phyloP scores from a whole-genome alignment of 2,329 filamentous ascomycete genomes.

The Raffaelea ambrosiae region DNA sequence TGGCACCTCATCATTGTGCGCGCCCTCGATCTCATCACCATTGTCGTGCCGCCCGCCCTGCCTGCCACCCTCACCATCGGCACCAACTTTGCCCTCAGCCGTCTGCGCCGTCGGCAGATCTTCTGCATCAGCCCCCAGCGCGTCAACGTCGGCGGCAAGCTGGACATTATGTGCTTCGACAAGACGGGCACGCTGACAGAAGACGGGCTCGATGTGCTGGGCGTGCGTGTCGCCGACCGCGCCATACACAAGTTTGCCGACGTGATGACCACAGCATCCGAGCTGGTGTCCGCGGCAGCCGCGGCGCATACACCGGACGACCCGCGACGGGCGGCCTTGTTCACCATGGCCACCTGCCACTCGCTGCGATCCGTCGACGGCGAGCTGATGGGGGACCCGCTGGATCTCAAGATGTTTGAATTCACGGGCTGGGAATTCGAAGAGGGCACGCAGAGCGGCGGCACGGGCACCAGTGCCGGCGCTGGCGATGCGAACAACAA shows the following conservation, averaged over 20 bases:
- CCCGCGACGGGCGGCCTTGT: slow-evolving; percentile 55
- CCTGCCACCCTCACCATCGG: slow-evolving; percentile 94
- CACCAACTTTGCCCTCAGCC: slow-evolving; percentile 84
- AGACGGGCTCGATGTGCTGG: slow-evolving; percentile 89
- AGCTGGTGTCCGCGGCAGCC: slow-evolving; percentile 1
- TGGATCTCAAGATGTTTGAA: slow-evolving; percentile 98
- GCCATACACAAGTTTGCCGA: slow-evolving; percentile 61
- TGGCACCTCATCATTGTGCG: slow-evolving; percentile 90
- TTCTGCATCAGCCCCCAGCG: slow-evolving; percentile 97
- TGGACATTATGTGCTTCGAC: slow-evolving; percentile 96
- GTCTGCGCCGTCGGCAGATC: slow-evolving; percentile 81
- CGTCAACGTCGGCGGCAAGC: slow-evolving; percentile 91
- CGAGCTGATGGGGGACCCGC: slow-evolving; percentile 83
- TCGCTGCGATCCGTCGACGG: slow-evolving; percentile 79
- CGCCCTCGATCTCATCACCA: slow-evolving; percentile 91
- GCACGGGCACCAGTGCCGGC: neutral
- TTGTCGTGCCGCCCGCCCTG: slow-evolving; percentile 89
- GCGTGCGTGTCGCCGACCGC: slow-evolving; percentile 68
- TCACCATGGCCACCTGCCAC: slow-evolving; percentile 97
- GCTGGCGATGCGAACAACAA: slow-evolving; percentile 37
- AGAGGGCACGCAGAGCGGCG: slow-evolving; percentile 62
- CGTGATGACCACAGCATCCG: slow-evolving; percentile 54
- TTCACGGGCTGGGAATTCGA: slow-evolving; percentile 91
- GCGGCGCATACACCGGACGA: slow-evolving; percentile 15
- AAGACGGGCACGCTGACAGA: slow-evolving; percentile 98